phyloP scores from a whole-genome alignment of 192 early-diverging fungal genomes.

The Thamnidium elegans region DNA sequence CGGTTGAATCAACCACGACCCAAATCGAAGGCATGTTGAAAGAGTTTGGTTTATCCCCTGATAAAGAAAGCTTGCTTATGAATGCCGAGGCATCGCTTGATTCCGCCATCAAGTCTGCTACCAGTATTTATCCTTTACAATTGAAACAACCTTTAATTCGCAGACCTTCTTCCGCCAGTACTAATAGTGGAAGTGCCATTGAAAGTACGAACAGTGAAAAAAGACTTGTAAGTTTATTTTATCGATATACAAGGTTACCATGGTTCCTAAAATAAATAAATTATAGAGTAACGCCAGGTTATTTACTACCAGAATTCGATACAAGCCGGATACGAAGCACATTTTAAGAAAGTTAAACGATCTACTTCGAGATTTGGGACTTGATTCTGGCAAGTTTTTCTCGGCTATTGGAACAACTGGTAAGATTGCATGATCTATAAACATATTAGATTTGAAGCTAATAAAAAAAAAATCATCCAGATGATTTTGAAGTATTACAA shows the following conservation, averaged over 20 bases:
- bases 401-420: conserved; percentile 20
- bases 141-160: not conserved
- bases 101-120: conserved; percentile 24
- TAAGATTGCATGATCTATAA: not conserved
- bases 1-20: conserved; percentile 22
- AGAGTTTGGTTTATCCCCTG: conserved; percentile 21
- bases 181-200: not conserved
- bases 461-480: conserved; percentile 13
- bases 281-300: not conserved
- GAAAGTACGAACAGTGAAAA: not conserved
- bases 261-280: too few species aligned
- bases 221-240: not conserved
- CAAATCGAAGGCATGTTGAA: conserved; percentile 27
- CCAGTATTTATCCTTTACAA: conserved; percentile 15
- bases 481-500: conserved; percentile 30
- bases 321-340: conserved; percentile 30
- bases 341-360: conserved; percentile 27
- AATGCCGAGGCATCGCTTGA: conserved; percentile 26
- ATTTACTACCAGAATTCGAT: conserved; percentile 21
- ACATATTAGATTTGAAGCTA: not conserved
- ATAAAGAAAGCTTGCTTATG: conserved; percentile 16
- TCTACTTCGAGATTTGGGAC: conserved; percentile 18
- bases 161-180: conserved; percentile 13
- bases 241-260: not conserved
- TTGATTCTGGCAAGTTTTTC: conserved; percentile 29